These are phyloP conservation scores for Hirschfeldia incana DNA, from an alignment of 345 rosid species.

Conservation along the genomic window DNA sequence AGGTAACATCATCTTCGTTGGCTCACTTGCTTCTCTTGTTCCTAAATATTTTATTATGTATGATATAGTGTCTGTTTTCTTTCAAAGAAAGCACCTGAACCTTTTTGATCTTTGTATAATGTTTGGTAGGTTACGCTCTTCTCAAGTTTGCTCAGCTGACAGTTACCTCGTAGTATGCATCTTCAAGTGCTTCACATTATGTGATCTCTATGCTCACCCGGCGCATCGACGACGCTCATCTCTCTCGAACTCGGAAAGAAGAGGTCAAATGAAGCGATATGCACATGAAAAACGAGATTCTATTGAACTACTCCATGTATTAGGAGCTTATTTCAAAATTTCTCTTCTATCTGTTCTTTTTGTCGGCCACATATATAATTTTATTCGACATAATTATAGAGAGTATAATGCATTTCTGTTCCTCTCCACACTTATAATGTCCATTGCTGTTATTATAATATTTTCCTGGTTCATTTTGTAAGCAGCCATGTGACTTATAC, in stretches of 20 bases:
- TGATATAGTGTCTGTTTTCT: not conserved
- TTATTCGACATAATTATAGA: slow-evolving; percentile 3
- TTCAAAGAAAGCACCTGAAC: slow-evolving; percentile 15
- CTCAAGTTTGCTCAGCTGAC: slow-evolving; percentile 85
- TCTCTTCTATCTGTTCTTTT: not conserved
- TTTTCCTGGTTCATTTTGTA: not conserved
- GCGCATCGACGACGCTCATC: slow-evolving; percentile 63
- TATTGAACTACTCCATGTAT: slow-evolving; percentile 3
- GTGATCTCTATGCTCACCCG: slow-evolving; percentile 81
- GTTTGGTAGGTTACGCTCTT: slow-evolving; percentile 69
- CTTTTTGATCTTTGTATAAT: not conserved
- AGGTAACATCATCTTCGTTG: slow-evolving; percentile 49
- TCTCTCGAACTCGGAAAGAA: slow-evolving; percentile 50
- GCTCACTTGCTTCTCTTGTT: slow-evolving; percentile 11
- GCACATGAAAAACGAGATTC: not conserved
- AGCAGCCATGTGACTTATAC: slow-evolving; percentile 5
- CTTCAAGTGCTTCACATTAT: slow-evolving; percentile 92
- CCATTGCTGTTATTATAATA: not conserved
- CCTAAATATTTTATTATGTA: not conserved
- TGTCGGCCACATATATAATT: not conserved
- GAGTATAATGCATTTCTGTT: not conserved
- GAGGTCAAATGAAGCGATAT: slow-evolving; percentile 41
- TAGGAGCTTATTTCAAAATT: slow-evolving; percentile 4
- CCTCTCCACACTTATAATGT: too few relatives aligned
- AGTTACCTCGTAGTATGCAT: slow-evolving; percentile 83